A percentile compares a stretch with the other conserved stretches of the same genome.
Conservation (phyloP, 1,284 basidiomycete species). For the Leccinum fallax region DNA sequence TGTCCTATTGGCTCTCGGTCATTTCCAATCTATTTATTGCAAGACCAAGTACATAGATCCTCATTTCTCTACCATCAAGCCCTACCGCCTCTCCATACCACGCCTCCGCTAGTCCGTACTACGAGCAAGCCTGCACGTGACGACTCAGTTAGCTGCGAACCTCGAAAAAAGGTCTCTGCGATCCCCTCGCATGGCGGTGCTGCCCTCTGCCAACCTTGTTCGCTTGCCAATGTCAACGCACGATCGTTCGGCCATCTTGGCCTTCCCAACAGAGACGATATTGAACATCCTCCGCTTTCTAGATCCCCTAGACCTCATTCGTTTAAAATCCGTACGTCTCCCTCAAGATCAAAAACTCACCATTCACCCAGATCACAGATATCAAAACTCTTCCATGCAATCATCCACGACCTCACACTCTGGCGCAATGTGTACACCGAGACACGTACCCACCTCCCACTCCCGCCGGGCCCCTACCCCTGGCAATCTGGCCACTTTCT, state of each 20-base stretch:
- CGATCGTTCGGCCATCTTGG: no score
- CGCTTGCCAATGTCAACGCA: no score
- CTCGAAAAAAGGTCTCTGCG: no score
- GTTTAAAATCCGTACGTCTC: slow-evolving; percentile 17
- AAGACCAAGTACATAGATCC: slow-evolving; percentile 75
- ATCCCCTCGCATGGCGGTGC: no score
- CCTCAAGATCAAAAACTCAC: neutral
- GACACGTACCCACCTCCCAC: slow-evolving; percentile 9
- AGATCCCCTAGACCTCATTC: slow-evolving; percentile 18
- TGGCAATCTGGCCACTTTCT: slow-evolving; percentile 23
- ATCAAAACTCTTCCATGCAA: slow-evolving; percentile 15
- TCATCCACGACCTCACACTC: slow-evolving; percentile 12
- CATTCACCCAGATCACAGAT: slow-evolving; percentile 12
- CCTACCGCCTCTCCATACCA: slow-evolving; percentile 84
- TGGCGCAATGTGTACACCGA: slow-evolving; percentile 19
- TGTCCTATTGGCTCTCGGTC: slow-evolving; percentile 85
- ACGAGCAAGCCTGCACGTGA: no score
- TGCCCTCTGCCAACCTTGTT: no score
- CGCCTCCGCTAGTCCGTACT: slow-evolving; percentile 51
- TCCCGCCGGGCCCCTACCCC: slow-evolving; percentile 20
- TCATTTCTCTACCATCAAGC: slow-evolving; percentile 67
- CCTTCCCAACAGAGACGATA: slow-evolving; percentile 22
- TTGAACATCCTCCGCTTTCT: slow-evolving; percentile 13
- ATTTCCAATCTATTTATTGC: slow-evolving; percentile 82
- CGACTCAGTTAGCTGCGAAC: no score